phyloP scores from a whole-genome alignment of 2,329 filamentous ascomycete genomes.

The Colletotrichum tropicicola region DNA sequence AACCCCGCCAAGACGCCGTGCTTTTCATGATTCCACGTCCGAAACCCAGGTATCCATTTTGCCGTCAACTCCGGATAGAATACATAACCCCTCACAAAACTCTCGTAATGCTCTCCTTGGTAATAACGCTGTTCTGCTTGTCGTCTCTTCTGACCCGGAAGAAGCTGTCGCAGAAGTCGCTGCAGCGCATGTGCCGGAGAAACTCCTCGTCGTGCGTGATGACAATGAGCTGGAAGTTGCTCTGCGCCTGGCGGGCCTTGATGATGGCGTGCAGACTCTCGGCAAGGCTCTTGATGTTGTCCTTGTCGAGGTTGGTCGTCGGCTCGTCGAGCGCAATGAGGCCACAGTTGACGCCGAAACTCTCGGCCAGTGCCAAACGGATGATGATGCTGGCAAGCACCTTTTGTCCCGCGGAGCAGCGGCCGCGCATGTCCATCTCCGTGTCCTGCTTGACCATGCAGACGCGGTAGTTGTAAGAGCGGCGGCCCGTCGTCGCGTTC shows the following conservation, averaged over 20 bases:
- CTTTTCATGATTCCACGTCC: background rate
- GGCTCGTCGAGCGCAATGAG: conserved; percentile 97
- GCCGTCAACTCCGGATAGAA: background rate
- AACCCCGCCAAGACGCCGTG: conserved; percentile 5
- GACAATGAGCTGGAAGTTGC: conserved; percentile 97
- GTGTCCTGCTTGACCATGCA: conserved; percentile 98
- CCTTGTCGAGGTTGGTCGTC: conserved; percentile 93
- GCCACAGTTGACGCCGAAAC: conserved; percentile 95
- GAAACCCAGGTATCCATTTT: background rate
- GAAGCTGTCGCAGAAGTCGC: conserved; percentile 92
- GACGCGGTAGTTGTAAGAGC: conserved; percentile 95
- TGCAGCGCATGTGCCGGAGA: conserved; percentile 89
- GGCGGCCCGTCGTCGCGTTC: conserved; percentile 69
- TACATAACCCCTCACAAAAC: conserved; percentile 42
- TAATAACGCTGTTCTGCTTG: conserved; percentile 88
- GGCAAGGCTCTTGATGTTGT: conserved; percentile 93
- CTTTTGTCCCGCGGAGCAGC: conserved; percentile 96
- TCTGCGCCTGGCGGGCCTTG: conserved; percentile 80
- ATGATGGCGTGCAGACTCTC: conserved; percentile 89
- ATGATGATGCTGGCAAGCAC: conserved; percentile 98
- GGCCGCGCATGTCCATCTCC: conserved; percentile 99
- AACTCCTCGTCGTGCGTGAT: conserved; percentile 99
- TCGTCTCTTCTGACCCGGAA: conserved; percentile 86
- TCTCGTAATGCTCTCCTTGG: conserved; percentile 69
- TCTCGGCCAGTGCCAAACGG: conserved; percentile 92